Evolutionary conservation across 2,329 filamentous ascomycete genomes (phyloP).

Genomic region (Phoma sp.): DNA sequence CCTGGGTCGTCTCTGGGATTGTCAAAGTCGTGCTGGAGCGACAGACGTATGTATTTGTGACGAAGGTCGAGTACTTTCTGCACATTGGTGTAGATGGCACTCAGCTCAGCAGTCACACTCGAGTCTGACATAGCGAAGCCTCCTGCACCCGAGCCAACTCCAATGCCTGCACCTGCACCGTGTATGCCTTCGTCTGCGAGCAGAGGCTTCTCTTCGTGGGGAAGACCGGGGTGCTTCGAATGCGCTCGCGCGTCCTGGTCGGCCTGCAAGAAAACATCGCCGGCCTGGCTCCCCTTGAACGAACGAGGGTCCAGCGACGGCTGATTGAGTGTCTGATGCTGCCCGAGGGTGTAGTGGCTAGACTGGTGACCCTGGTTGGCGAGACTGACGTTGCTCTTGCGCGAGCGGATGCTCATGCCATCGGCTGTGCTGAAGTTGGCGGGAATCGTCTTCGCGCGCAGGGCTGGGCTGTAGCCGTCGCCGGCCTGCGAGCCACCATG

Average conservation of each 20-base stretch:
- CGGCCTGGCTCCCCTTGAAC: slow-evolving; percentile 23
- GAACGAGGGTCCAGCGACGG: slow-evolving; percentile 35
- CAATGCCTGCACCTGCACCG: slow-evolving; percentile 64
- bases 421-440: slow-evolving; percentile 48
- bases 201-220: slow-evolving; percentile 63
- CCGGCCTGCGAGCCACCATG: slow-evolving; percentile 49
- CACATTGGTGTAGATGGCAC: slow-evolving; percentile 86
- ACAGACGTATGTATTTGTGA: slow-evolving; percentile 86
- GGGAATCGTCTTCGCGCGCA: slow-evolving; percentile 53
- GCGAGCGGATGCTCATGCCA: slow-evolving; percentile 49
- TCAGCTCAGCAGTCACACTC: slow-evolving; percentile 82
- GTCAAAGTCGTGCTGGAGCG: slow-evolving; percentile 78
- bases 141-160: slow-evolving; percentile 65
- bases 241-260: slow-evolving; percentile 58
- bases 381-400: slow-evolving; percentile 46
- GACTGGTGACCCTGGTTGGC: slow-evolving; percentile 35
- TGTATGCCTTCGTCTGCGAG: slow-evolving; percentile 62
- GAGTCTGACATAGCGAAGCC: slow-evolving; percentile 75
- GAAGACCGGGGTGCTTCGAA: slow-evolving; percentile 56
- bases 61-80: slow-evolving; percentile 87
- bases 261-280: slow-evolving; percentile 50
- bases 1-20: slow-evolving; percentile 84
- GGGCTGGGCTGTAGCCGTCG: slow-evolving; percentile 50
- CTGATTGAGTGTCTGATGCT: slow-evolving; percentile 35
- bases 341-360: slow-evolving; percentile 30